phyloP scores from a whole-genome alignment of 345 rosid genomes.

The Populus euphratica region DNA sequence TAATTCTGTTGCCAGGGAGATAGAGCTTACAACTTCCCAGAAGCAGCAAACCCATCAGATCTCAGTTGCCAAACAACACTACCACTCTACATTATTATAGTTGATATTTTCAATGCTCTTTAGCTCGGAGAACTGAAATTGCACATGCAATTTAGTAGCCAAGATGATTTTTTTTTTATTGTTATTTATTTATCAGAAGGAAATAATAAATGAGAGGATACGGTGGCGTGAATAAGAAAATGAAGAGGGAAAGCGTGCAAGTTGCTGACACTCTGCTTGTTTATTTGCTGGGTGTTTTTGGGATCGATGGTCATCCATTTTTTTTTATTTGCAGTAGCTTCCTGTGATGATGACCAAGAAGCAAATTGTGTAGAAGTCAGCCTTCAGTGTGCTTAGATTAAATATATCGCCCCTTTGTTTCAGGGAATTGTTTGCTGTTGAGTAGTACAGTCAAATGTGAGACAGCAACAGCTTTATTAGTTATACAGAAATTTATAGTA shows the following conservation, averaged over 20 bases:
- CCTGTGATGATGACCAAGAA: slow-evolving; percentile 7
- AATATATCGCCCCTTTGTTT: background rate
- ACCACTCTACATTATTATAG: background rate
- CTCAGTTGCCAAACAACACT: background rate
- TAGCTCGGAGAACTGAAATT: slow-evolving; percentile 11
- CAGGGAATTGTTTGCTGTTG: slow-evolving; percentile 3
- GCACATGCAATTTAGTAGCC: slow-evolving; percentile 26
- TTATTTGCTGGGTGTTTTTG: background rate
- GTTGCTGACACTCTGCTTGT: background rate
- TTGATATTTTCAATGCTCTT: background rate
- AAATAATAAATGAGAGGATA: background rate
- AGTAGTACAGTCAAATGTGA: background rate
- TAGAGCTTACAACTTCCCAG: slow-evolving; percentile 14
- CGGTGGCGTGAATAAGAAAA: background rate
- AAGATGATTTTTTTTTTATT: slow-evolving; percentile 13
- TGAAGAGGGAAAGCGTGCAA: background rate
- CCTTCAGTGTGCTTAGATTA: background rate
- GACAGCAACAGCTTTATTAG: background rate
- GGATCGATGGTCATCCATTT: background rate
- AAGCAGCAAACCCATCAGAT: slow-evolving; percentile 16
- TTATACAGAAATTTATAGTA: background rate
- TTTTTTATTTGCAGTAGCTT: background rate
- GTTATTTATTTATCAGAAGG: background rate
- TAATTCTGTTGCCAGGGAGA: slow-evolving; percentile 2
- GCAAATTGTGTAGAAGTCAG: slow-evolving; percentile 8